These are phyloP conservation scores for Phytophthora litchii DNA, from an alignment of 352 stramenopile species.

Conservation along the genomic window DNA sequence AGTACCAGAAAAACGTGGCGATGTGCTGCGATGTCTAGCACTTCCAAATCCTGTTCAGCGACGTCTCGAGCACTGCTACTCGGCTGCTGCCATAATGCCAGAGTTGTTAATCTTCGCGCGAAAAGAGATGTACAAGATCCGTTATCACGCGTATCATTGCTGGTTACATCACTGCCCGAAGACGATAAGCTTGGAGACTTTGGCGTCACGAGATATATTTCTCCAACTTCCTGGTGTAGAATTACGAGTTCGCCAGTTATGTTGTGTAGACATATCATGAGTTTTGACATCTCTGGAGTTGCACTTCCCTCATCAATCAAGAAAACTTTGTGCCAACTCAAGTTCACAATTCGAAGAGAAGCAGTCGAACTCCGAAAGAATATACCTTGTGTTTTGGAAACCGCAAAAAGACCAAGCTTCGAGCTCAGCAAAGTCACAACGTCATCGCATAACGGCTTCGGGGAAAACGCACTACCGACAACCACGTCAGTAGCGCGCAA, in stretches of 20 bases:
- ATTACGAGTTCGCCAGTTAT: slow-evolving; percentile 82
- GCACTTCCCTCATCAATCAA: background rate
- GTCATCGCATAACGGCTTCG: slow-evolving; percentile 29
- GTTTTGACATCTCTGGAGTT: slow-evolving; percentile 7
- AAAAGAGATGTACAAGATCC: slow-evolving; percentile 27
- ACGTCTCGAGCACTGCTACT: slow-evolving; percentile 2
- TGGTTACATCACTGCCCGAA: slow-evolving; percentile 1
- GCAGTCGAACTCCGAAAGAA: slow-evolving; percentile 60
- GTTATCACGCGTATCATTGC: slow-evolving; percentile 4
- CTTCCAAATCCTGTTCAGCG: slow-evolving; percentile 12
- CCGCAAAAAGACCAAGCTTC: slow-evolving; percentile 71
- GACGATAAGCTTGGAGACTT: slow-evolving; percentile 14
- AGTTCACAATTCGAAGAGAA: slow-evolving; percentile 45
- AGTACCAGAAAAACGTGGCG: slow-evolving; percentile 37
- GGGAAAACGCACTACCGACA: slow-evolving; percentile 65
- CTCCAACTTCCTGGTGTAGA: slow-evolving; percentile 37
- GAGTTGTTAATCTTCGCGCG: slow-evolving; percentile 29
- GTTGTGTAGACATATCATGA: slow-evolving; percentile 60
- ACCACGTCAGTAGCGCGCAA: slow-evolving; percentile 79
- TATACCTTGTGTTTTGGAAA: slow-evolving; percentile 57
- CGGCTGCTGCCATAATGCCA: slow-evolving; percentile 31
- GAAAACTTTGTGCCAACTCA: slow-evolving; percentile 45
- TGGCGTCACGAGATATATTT: slow-evolving; percentile 51
- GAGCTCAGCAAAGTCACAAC: slow-evolving; percentile 57
- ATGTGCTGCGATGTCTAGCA: slow-evolving; percentile 39